Base-by-base conservation (phyloP, 1,284 basidiomycete genomes). In the Termitomyces sp. region DNA sequence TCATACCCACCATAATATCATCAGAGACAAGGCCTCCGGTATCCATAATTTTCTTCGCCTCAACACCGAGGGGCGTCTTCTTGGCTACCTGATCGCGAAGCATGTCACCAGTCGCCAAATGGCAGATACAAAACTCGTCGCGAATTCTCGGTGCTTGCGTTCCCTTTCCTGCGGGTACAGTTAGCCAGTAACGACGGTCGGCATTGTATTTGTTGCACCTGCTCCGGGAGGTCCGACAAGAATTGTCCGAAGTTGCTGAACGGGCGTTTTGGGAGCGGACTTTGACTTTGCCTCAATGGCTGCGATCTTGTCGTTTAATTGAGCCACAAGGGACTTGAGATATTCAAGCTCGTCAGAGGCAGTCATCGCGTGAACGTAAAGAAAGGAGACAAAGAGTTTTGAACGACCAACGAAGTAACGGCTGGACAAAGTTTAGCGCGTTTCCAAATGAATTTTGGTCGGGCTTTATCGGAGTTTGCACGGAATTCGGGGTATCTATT, bases 21-120 rank as follows among this genome's bases (percentile, higher is more conserved):
- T 99, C 96, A 50, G 85, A 82, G 55, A 99, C 94, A 52, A 99
- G 85, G 26, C 90, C 94, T 49, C 96, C 95, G 33, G 84, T 81
- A 70, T 98, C 95, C 92, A 99, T 98, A 71, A 98, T 90, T 75
- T 95, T 94, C 83, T 99, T 98, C 34, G 96, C 96, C 67, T 92
- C 83, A 54, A 90, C 77, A 59, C 96, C 96, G 48, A 99, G 83
- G 40, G 84, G 76, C 5, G 96, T 98, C 76, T 96, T 90, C 70
- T 88, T 76, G 43, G 83, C 66, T 56, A 99, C 94, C 73, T 99
- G 94, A 61, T 95, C 92, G 48, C 96, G 90, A 56, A 99, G 80
- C 93, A 99, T 97, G 78, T 99, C 96, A 38, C 96, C 96, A 30
- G 96, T 99, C 31, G 96, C 95, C 62, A 99, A 80, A 76, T 99